Conservation (phyloP, 805 yeast species). For the Kodamaea leandrae region DNA sequence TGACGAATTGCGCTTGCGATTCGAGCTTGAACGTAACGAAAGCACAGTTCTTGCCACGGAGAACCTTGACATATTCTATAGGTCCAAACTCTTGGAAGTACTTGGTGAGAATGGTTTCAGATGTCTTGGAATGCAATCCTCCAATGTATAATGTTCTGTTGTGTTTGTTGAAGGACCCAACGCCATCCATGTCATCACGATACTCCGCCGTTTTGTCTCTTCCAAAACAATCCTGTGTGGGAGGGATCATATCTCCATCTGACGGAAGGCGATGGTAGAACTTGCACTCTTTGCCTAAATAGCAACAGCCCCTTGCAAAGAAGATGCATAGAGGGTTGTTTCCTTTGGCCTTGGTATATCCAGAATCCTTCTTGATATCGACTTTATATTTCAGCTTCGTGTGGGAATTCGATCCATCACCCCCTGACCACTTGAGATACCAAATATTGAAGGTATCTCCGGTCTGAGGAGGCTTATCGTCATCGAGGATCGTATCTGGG, state of each 20-base stretch:
- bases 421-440: conserved; percentile 86
- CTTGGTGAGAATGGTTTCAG: conserved; percentile 31
- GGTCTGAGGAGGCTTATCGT: conserved; percentile 71
- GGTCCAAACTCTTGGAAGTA: conserved; percentile 76
- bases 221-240: conserved; percentile 87
- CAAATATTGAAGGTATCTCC: conserved; percentile 83
- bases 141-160: conserved; percentile 81
- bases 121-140: conserved; percentile 40
- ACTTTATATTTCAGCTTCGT: conserved; percentile 59
- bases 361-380: conserved; percentile 61
- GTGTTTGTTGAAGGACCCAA: conserved; percentile 71
- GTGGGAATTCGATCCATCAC: conserved; percentile 54
- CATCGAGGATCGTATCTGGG: conserved; percentile 52
- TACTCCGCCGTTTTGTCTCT: conserved; percentile 79
- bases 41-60: conserved; percentile 65
- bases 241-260: conserved; percentile 53
- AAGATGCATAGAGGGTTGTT: conserved; percentile 66
- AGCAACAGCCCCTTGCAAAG: conserved; percentile 88
- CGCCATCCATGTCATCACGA: conserved; percentile 92
- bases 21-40: conserved; percentile 72
- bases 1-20: conserved; percentile 86
- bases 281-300: conserved; percentile 70
- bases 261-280: conserved; percentile 77
- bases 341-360: conserved; percentile 68
- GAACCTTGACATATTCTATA: conserved; percentile 61